Percentiles rank a stretch among this genome's conserved stretches.
These are phyloP conservation scores for Penicillium mononematosum DNA, from an alignment of 495 filamentous ascomycete genomes.

Conservation along the genomic window DNA sequence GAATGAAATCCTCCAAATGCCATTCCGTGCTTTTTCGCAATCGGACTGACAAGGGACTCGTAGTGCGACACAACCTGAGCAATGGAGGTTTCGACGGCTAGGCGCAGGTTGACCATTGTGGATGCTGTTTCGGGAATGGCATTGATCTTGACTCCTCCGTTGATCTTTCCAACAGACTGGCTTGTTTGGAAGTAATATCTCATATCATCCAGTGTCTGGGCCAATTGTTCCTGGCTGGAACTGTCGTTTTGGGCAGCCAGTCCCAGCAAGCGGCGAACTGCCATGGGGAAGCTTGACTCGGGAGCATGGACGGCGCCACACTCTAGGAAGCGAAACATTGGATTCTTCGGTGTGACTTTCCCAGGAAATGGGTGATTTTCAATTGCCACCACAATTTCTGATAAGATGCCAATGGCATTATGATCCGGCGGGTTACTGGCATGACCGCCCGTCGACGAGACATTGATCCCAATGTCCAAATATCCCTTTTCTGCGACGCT, in stretches of 20 bases:
- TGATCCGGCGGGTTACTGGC: slow-evolving; percentile 56
- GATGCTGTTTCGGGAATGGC: slow-evolving; percentile 56
- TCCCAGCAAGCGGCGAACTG: slow-evolving; percentile 8
- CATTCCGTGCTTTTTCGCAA: slow-evolving; percentile 53
- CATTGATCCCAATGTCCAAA: slow-evolving; percentile 51
- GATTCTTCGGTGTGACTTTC: slow-evolving; percentile 17
- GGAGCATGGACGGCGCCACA: slow-evolving; percentile 17
- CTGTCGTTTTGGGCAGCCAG: slow-evolving; percentile 1
- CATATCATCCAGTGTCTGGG: slow-evolving; percentile 10
- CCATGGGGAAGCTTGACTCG: slow-evolving; percentile 11
- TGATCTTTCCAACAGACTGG: slow-evolving; percentile 50
- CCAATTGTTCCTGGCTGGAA: slow-evolving; percentile 6
- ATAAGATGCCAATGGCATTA: slow-evolving; percentile 59
- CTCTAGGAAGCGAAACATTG: slow-evolving; percentile 16
- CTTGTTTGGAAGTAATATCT: slow-evolving; percentile 16
- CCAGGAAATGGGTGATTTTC: slow-evolving; percentile 50
- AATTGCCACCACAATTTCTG: slow-evolving; percentile 55
- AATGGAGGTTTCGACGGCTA: slow-evolving; percentile 44
- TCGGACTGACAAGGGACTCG: slow-evolving; percentile 39
- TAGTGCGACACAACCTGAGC: slow-evolving; percentile 38
- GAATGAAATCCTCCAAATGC: slow-evolving; percentile 49
- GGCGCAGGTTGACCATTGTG: slow-evolving; percentile 54
- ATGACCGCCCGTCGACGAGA: slow-evolving; percentile 57
- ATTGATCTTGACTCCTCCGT: slow-evolving; percentile 59
- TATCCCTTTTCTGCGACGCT: slow-evolving; percentile 60